Conservation (phyloP, 1,284 basidiomycete genomes). For the Malassezia brasiliensis region DNA sequence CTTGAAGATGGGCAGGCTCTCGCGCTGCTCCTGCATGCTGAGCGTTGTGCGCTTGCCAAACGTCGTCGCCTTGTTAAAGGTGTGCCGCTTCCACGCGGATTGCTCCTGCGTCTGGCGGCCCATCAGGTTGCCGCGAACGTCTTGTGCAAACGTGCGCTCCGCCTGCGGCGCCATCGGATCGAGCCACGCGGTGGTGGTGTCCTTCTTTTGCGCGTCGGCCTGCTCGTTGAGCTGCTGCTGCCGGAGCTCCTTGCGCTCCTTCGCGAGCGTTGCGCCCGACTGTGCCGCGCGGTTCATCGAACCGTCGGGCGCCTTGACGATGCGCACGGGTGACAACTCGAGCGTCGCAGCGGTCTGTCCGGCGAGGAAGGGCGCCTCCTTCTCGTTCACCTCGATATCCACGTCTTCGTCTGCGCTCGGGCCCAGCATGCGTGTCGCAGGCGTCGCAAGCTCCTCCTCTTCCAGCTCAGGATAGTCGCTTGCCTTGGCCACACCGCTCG, state of each 20-base stretch:
- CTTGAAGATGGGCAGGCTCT: slow-evolving; percentile 87
- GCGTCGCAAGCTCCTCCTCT: slow-evolving; percentile 53
- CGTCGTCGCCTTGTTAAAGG: slow-evolving; percentile 92
- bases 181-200: slow-evolving; percentile 89
- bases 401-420: slow-evolving; percentile 57
- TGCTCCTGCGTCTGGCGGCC: slow-evolving; percentile 72
- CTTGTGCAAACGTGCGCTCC: slow-evolving; percentile 86
- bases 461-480: slow-evolving; percentile 93
- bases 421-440: slow-evolving; percentile 25
- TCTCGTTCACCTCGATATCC: slow-evolving; percentile 92
- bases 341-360: slow-evolving; percentile 92
- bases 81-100: slow-evolving; percentile 82
- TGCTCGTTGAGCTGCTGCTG: slow-evolving; percentile 90
- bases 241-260: slow-evolving; percentile 84
- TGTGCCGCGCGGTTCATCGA: slow-evolving; percentile 82
- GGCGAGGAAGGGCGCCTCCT: slow-evolving; percentile 89
- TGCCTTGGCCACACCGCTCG: slow-evolving; percentile 81
- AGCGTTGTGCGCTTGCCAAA: slow-evolving; percentile 83
- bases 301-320: slow-evolving; percentile 60
- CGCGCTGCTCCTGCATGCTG: slow-evolving; percentile 86
- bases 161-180: slow-evolving; percentile 88
- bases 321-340: slow-evolving; percentile 89
- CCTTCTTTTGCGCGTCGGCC: slow-evolving; percentile 82
- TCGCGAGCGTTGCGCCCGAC: slow-evolving; percentile 81
- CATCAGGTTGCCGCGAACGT: slow-evolving; percentile 70